Evolutionary conservation across 768 basidiomycete species (phyloP), one percentile per base, ranked within the genome.

Genomic region (Hygrocybe coccinea): DNA sequence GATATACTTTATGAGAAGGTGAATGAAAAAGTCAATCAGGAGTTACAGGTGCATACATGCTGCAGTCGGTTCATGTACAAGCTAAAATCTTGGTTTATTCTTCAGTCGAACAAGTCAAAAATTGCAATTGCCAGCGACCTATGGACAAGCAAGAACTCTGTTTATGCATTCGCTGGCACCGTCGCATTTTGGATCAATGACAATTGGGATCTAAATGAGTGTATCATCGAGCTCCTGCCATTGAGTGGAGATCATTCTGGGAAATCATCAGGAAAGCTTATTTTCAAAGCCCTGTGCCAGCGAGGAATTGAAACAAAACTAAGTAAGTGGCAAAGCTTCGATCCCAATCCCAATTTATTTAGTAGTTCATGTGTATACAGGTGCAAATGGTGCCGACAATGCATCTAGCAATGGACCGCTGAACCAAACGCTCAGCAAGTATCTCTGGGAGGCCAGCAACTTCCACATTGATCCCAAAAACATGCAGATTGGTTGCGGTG

Each of bases 291-390:
- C 14, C 46, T 47, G 46, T 14, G 46, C 25, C 22, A 22, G 17
- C 46, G 46, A 47, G 25, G 22, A 29, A 47, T 47, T 29, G 46
- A 47, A 29, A 47, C 17, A 47, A 47, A 47, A 47, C 46, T 47
- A 25, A 47, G 46, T 47, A 47, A 21, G 46, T 47, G n/a, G 14
- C 46, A n/a, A 22, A 47, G 22, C 22, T 14, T 47, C 25, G 14
- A 15, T 47, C 15, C 22, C 9, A 8, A 9, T 8, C 10, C 14
- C 46, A 21, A 47, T 29, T 29, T 29, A 21, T 47, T 47, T 14
- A 29, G 14, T 14, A 21, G 15, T 29, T n/a, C 22, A 21, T 47
- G 14, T 47, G 22, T 47, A 15, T 47, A 25, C 22, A 25, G 22
- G 46, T 47, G 46, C 19, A 21, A 41, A 41, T 41, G 39, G 39